Evolutionary conservation across 2,329 filamentous ascomycete genomes (phyloP).

Genomic region (Macroventuria anomochaeta): DNA sequence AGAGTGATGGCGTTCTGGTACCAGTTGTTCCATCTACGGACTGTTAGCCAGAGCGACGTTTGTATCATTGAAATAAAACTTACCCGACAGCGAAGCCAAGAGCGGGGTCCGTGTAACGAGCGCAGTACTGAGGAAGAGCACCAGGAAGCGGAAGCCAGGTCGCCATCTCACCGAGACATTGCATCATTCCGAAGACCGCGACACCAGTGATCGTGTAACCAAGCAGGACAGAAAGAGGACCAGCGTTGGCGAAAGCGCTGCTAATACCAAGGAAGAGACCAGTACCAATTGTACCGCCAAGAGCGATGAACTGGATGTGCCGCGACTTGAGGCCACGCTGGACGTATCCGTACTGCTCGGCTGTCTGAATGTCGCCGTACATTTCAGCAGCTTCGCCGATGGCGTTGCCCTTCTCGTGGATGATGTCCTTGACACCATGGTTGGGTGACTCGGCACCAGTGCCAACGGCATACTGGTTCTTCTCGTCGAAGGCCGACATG

Average conservation of each 20-base stretch:
- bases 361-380: constrained; percentile 59
- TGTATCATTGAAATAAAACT: neutral
- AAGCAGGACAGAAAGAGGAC: constrained; percentile 46
- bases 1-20: constrained; percentile 45
- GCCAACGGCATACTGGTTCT: constrained; percentile 34
- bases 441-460: constrained; percentile 16
- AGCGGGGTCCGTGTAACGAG: constrained; percentile 56
- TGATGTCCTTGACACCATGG: constrained; percentile 36
- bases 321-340: constrained; percentile 59
- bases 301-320: constrained; percentile 66
- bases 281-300: constrained; percentile 62
- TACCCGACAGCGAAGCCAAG: constrained; percentile 32
- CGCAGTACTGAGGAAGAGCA: constrained; percentile 46
- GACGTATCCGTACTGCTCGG: constrained; percentile 61
- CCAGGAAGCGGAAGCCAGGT: constrained; percentile 51
- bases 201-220: constrained; percentile 45
- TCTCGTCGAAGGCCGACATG: constrained; percentile 39
- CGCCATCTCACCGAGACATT: constrained; percentile 52
- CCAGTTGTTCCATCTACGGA: constrained; percentile 32
- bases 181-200: constrained; percentile 51
- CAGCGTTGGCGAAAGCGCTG: constrained; percentile 41
- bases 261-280: constrained; percentile 47
- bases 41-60: neutral
- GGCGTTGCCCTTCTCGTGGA: constrained; percentile 30
- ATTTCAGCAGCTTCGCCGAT: constrained; percentile 59